Base-by-base conservation (phyloP, 805 yeast genomes). In the Lipomyces chichibuensis region DNA sequence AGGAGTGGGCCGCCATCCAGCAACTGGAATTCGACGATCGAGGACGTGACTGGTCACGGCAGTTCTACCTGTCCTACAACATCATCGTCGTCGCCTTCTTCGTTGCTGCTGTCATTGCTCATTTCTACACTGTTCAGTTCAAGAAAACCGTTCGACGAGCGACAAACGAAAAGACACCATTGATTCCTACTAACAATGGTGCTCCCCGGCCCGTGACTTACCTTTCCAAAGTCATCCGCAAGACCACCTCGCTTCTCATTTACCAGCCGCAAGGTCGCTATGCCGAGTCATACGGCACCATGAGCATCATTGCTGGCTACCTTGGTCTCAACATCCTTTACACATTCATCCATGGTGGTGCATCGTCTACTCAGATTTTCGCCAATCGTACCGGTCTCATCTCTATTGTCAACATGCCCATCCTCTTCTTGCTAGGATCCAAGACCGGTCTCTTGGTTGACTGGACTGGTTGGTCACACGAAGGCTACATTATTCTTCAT, bases 391-490 rank as follows among this genome's bases (percentile, higher is more conserved):
- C 60, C 33, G 71, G 71, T 58, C 68, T 69, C 33, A 57, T 69
- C 53, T 69, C 71, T 9, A 67, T 69, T 65, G 71, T 66, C 64
- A 69, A 69, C 71, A 67, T 69, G 68, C 71, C 71, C 35, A 63
- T 69, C 53, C 71, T 69, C 37, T 69, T 67, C 70, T 51, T 67
- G n/a, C 71, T 69, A 59, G 71, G 71, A 43, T 67, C 71, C 39
- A 69, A 69, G 68, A 69, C 71, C 29, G 71, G 71, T 60, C 64
- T 69, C 9, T 62, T 69, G 27, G 71, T 64, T 56, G 71, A 69
- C 51, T 64, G 67, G 68, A 64, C 71, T 43, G 71, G 71, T 58
- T 69, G 71, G 71, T 69, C 71, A 58, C 71, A 69, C 32, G 71
- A 69, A 63, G 68, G 71, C n/a, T 64, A 67, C 65, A 69, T 67